Conservation (phyloP, 2,329 filamentous ascomycete genomes). For the Aspergillus glaucus region DNA sequence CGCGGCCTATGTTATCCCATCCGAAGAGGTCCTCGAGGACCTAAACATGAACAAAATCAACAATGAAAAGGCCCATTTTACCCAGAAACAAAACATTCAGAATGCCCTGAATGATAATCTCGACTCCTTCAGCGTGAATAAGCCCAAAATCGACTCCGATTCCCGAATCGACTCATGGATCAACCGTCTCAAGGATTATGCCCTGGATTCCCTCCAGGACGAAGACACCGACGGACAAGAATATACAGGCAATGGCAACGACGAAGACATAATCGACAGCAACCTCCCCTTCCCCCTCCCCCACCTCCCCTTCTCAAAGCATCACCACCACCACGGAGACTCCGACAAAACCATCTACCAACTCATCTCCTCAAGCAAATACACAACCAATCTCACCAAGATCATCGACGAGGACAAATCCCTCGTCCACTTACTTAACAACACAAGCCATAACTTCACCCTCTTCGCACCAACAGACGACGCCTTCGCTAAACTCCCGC, state of each 20-base stretch:
- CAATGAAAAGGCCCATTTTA: not conserved
- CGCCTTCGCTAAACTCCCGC: slow-evolving; percentile 61
- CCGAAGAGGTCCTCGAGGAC: slow-evolving; percentile 30
- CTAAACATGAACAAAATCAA: not conserved
- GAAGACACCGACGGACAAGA: not conserved
- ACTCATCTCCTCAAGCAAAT: slow-evolving; percentile 66
- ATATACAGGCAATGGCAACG: not conserved
- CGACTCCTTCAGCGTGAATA: not conserved
- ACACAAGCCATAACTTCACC: slow-evolving; percentile 62
- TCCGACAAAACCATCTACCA: slow-evolving; percentile 72
- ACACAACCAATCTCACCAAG: slow-evolving; percentile 69
- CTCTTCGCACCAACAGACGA: slow-evolving; percentile 72
- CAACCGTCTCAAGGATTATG: not conserved
- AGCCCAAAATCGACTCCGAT: not conserved
- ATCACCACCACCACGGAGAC: not conserved
- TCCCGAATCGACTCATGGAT: not conserved
- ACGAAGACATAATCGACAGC: slow-evolving; percentile 1
- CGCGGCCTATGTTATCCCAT: slow-evolving; percentile 46
- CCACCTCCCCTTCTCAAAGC: not conserved
- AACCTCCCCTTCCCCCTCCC: not conserved
- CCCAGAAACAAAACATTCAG: not conserved
- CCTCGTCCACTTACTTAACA: slow-evolving; percentile 67
- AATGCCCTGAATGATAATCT: not conserved
- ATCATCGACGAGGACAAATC: slow-evolving; percentile 68
- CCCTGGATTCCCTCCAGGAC: not conserved